Percentiles rank a stretch among this genome's conserved stretches.
phyloP scores from a whole-genome alignment of 345 rosid species.

The Laguncularia racemosa region DNA sequence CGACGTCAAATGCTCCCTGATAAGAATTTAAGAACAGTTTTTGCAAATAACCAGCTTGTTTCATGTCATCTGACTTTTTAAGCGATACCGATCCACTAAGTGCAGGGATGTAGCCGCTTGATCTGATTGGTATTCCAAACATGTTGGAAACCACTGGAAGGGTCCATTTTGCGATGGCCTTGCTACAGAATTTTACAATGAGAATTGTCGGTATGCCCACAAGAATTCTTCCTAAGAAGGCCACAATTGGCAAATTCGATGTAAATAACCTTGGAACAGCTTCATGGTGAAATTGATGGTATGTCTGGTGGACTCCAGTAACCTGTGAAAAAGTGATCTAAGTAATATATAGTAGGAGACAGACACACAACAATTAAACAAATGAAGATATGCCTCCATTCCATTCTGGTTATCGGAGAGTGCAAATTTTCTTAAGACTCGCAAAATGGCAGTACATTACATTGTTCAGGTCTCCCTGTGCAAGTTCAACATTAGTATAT shows the following conservation, averaged over 20 bases:
- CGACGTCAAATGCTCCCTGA: conserved; percentile 58
- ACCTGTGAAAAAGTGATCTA: conserved; percentile 35
- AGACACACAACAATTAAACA: too few species aligned
- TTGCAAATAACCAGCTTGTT: conserved; percentile 45
- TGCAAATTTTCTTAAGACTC: too few species aligned
- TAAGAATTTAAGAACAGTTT: conserved; percentile 37
- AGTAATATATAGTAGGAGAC: too few species aligned
- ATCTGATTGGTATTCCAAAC: conserved; percentile 67
- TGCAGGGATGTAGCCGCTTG: conserved; percentile 58
- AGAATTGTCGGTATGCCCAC: conserved; percentile 89
- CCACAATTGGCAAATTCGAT: conserved; percentile 28
- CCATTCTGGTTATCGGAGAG: too few species aligned
- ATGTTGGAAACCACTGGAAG: conserved; percentile 71
- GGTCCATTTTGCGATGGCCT: conserved; percentile 77
- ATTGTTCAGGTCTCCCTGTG: too few species aligned
- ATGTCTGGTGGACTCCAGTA: conserved; percentile 76
- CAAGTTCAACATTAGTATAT: too few species aligned
- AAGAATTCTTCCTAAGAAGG: conserved; percentile 57
- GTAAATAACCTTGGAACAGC: conserved; percentile 53
- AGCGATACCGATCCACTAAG: conserved; percentile 32
- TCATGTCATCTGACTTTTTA: conserved; percentile 38
- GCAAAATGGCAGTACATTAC: too few species aligned
- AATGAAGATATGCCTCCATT: too few species aligned
- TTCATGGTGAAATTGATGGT: conserved; percentile 88
- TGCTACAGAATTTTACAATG: conserved; percentile 82